Evolutionary conservation across 495 filamentous ascomycete species (phyloP).

Genomic region (Penicillium atrosanguineum): DNA sequence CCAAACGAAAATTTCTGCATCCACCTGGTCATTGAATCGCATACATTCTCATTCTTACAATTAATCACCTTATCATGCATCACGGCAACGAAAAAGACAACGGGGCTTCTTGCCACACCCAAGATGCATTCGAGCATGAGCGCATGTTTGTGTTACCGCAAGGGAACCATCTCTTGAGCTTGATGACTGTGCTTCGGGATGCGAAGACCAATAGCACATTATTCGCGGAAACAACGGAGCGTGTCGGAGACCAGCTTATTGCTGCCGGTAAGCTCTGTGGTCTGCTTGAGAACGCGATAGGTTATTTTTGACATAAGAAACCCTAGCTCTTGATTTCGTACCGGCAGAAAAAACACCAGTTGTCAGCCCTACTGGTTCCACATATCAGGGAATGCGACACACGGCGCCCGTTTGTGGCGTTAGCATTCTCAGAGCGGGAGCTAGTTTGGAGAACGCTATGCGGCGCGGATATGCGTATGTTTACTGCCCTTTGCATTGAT

Average conservation of each 20-base stretch:
- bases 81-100: neutral
- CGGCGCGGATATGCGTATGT: constrained; percentile 13
- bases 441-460: constrained; percentile 12
- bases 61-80: neutral
- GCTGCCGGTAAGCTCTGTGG: constrained; percentile 4
- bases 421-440: constrained; percentile 17
- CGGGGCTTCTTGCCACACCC: neutral
- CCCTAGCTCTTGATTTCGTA: constrained; percentile 5
- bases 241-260: constrained; percentile 11
- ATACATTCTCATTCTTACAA: too few species aligned
- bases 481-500: neutral
- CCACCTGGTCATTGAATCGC: neutral
- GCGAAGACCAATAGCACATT: constrained; percentile 1
- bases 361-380: constrained; percentile 6
- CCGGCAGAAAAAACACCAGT: neutral
- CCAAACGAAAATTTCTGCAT: neutral
- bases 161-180: constrained; percentile 9
- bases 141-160: constrained; percentile 6
- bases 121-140: neutral
- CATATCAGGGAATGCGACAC: constrained; percentile 7
- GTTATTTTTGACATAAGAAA: neutral
- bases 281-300: neutral
- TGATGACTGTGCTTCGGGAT: constrained; percentile 16
- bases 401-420: constrained; percentile 5
- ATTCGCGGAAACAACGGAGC: constrained; percentile 8